phyloP scores from a whole-genome alignment of 768 basidiomycete species.

The Rhodotorula taiwanensis region DNA sequence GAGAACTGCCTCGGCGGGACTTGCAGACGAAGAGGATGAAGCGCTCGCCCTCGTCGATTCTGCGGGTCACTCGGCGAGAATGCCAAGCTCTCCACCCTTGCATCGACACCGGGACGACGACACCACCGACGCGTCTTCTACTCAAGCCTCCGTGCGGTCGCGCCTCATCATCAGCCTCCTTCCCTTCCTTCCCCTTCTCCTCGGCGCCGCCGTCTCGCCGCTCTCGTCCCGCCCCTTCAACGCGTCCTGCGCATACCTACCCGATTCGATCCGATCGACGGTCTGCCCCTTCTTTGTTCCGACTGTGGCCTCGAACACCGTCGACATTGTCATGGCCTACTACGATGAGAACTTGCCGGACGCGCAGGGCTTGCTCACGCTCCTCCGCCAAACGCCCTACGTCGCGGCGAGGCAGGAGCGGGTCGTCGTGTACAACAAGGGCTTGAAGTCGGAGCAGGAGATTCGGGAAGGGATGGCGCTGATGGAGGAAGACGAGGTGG shows the following conservation, averaged over 20 bases:
- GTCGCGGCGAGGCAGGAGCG: slow-evolving; percentile 5
- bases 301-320: slow-evolving; percentile 1
- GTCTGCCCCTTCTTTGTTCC: slow-evolving; percentile 15
- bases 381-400: slow-evolving; percentile 9
- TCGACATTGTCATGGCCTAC: slow-evolving; percentile 41
- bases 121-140: too few relatives aligned
- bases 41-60: not conserved
- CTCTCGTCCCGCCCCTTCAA: slow-evolving; percentile 8
- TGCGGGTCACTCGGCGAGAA: too few relatives aligned
- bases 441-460: slow-evolving; percentile 14
- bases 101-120: too few relatives aligned
- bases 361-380: slow-evolving; percentile 31
- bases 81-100: too few relatives aligned
- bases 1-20: not conserved
- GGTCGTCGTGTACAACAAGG: slow-evolving; percentile 43
- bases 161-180: slow-evolving; percentile 16
- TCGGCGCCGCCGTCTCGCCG: slow-evolving; percentile 13
- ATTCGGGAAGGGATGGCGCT: slow-evolving; percentile 30
- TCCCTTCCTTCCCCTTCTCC: slow-evolving; percentile 25
- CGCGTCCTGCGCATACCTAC: slow-evolving; percentile 25
- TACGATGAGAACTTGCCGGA: slow-evolving; percentile 39
- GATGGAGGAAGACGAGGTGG: slow-evolving; percentile 39
- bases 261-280: slow-evolving; percentile 8
- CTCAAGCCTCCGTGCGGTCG: too few relatives aligned
- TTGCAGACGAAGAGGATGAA: not conserved